These are phyloP conservation scores for Pseudozyma flocculosa DNA, from an alignment of 1,284 basidiomycete genomes.

Conservation along the genomic window DNA sequence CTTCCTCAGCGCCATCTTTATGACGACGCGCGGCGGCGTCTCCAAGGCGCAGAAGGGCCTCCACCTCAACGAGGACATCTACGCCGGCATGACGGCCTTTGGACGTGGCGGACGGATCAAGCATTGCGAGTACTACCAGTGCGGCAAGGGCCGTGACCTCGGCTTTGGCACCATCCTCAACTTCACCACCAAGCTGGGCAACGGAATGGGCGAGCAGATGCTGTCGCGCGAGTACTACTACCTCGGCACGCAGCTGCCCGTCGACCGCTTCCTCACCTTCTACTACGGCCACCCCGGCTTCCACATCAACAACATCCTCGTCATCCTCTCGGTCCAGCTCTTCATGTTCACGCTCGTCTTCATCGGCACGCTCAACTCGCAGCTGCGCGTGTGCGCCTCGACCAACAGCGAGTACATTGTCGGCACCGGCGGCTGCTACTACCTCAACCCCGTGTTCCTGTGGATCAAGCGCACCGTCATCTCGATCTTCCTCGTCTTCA, in stretches of 20 bases:
- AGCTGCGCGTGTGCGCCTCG: constrained; percentile 51
- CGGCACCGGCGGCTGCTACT: constrained; percentile 56
- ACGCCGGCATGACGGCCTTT: constrained; percentile 97
- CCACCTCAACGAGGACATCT: constrained; percentile 98
- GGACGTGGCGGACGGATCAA: constrained; percentile 96
- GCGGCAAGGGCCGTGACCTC: constrained; percentile 96
- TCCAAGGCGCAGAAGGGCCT: constrained; percentile 99
- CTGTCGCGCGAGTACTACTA: constrained; percentile 99
- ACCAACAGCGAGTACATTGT: constrained; percentile 55
- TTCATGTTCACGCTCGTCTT: constrained; percentile 58
- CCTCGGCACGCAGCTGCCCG: constrained; percentile 94
- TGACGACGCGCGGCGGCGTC: constrained; percentile 96
- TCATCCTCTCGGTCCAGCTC: constrained; percentile 57
- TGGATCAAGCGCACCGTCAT: constrained; percentile 59
- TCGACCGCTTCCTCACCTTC: constrained; percentile 98
- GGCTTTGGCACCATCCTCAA: constrained; percentile 98
- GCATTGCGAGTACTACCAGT: constrained; percentile 96
- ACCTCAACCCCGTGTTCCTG: constrained; percentile 55
- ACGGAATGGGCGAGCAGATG: constrained; percentile 99
- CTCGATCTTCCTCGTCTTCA: constrained; percentile 58
- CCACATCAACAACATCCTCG: constrained; percentile 98
- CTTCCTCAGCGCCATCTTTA: constrained; percentile 96
- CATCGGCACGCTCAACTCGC: constrained; percentile 56
- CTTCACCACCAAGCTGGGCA: constrained; percentile 99
- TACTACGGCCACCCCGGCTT: constrained; percentile 99